A percentile compares a stretch with the other conserved stretches of the same genome.
Evolutionary conservation across 176 grass and related monocot genomes (phyloP).

Genomic region (Oryza punctata): DNA sequence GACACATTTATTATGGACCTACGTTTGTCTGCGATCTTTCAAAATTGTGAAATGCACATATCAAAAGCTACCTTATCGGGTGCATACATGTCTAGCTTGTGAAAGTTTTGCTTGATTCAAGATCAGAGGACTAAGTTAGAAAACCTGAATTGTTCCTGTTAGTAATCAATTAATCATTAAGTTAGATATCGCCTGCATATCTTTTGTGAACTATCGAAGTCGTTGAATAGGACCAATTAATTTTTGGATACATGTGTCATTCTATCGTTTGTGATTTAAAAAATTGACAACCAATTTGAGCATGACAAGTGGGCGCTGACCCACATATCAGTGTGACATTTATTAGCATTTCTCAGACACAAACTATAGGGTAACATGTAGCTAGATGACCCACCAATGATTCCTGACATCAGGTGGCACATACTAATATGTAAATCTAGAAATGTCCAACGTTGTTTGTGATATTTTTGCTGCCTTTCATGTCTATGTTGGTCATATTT

Average conservation of each 20-base stretch:
- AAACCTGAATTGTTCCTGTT: neutral
- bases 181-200: constrained; percentile 14
- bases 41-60: neutral
- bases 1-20: neutral
- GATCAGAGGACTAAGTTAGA: constrained; percentile 3
- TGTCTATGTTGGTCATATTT: neutral
- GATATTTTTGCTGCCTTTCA: constrained; percentile 6
- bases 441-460: neutral
- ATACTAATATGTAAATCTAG: neutral
- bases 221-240: neutral
- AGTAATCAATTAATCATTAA: neutral
- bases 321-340: neutral
- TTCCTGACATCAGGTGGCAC: neutral
- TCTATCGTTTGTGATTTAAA: neutral
- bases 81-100: neutral
- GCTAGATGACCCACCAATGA: neutral
- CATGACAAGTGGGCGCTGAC: neutral
- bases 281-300: neutral
- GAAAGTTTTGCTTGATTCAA: neutral
- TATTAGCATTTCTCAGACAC: neutral
- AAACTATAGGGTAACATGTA: neutral
- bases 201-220: neutral
- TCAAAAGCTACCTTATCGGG: neutral
- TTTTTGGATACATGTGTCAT: neutral
- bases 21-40: neutral